A percentile compares a stretch with the other conserved stretches of the same genome.
Evolutionary conservation across 1,284 basidiomycete genomes (phyloP).

Genomic region (Heterobasidion parviporum): DNA sequence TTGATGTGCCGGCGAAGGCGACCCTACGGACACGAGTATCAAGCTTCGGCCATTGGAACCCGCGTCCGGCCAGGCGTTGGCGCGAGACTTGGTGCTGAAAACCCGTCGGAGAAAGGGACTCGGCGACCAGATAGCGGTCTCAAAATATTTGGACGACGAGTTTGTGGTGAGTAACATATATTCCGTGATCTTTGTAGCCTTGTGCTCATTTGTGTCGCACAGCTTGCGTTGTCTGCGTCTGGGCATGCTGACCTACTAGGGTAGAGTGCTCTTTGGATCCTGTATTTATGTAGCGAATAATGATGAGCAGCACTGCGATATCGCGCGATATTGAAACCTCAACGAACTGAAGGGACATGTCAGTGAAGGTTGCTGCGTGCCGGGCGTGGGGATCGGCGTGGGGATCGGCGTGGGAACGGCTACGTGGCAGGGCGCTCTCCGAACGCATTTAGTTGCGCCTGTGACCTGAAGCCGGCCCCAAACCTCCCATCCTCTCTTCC

Average conservation of each 20-base stretch:
- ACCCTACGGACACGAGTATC: conserved; percentile 94
- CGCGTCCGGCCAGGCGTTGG: conserved; percentile 88
- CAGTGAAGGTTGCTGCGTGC: neutral
- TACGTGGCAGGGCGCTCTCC: conserved; percentile 40
- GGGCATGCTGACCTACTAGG: conserved; percentile 86
- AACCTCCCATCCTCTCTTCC: conserved; percentile 12
- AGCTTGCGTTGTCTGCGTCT: conserved; percentile 85
- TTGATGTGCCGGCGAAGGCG: conserved; percentile 43
- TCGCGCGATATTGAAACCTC: conserved; percentile 7
- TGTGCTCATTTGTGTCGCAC: conserved; percentile 1
- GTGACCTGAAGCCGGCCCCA: conserved; percentile 6
- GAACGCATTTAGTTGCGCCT: conserved; percentile 27
- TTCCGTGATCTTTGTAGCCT: conserved; percentile 3
- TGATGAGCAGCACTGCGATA: neutral
- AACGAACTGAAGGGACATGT: neutral
- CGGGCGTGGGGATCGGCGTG: conserved; percentile 12
- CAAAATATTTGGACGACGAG: conserved; percentile 92
- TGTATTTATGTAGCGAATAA: conserved; percentile 11
- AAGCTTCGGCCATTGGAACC: conserved; percentile 94
- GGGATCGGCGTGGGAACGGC: conserved; percentile 20
- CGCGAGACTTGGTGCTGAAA: conserved; percentile 92
- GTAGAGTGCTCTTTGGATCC: conserved; percentile 23
- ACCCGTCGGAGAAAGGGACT: conserved; percentile 93
- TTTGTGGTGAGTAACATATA: conserved; percentile 62
- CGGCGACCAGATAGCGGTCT: conserved; percentile 88